These are phyloP conservation scores for Umbilicus rupestris DNA, from an alignment of 164 flowering plant genomes.

Conservation along the genomic window DNA sequence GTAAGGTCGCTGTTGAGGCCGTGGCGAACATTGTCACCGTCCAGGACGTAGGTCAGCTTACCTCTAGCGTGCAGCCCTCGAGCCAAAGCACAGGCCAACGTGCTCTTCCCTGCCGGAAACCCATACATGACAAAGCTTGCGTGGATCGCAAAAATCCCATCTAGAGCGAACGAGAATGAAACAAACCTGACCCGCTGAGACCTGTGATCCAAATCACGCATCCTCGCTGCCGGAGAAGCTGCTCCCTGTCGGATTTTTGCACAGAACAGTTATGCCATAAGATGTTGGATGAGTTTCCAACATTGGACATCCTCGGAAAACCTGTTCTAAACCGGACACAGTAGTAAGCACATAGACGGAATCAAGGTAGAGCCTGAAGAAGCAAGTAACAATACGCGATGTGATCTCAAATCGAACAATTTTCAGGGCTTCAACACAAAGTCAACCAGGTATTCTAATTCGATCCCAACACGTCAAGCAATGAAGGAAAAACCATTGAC, in stretches of 20 bases:
- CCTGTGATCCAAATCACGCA: slow-evolving; percentile 94
- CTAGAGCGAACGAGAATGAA: background rate
- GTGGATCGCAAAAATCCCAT: too few species aligned
- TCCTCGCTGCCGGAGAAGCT: slow-evolving; percentile 70
- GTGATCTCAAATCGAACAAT: too few species aligned
- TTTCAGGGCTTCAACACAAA: too few species aligned
- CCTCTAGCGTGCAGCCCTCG: slow-evolving; percentile 40
- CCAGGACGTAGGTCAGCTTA: slow-evolving; percentile 53
- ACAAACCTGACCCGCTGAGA: slow-evolving; percentile 91
- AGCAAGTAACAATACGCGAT: background rate
- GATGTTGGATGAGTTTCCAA: slow-evolving; percentile 59
- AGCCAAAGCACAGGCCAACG: slow-evolving; percentile 45
- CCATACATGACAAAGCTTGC: too few species aligned
- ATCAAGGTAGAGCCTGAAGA: background rate
- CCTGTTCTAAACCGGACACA: slow-evolving; percentile 20
- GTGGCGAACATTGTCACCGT: slow-evolving; percentile 63
- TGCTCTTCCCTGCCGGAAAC: slow-evolving; percentile 48
- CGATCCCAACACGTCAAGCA: background rate
- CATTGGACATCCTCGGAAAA: slow-evolving; percentile 22
- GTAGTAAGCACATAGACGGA: background rate
- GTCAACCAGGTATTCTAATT: too few species aligned
- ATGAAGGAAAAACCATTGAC: background rate
- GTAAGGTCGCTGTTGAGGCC: slow-evolving; percentile 56
- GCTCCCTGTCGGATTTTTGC: slow-evolving; percentile 52
- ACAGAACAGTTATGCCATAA: slow-evolving; percentile 79